Percentiles rank a stretch among this genome's conserved stretches.
Conservation (phyloP, 345 rosid genomes). For the Psidium guajava region DNA sequence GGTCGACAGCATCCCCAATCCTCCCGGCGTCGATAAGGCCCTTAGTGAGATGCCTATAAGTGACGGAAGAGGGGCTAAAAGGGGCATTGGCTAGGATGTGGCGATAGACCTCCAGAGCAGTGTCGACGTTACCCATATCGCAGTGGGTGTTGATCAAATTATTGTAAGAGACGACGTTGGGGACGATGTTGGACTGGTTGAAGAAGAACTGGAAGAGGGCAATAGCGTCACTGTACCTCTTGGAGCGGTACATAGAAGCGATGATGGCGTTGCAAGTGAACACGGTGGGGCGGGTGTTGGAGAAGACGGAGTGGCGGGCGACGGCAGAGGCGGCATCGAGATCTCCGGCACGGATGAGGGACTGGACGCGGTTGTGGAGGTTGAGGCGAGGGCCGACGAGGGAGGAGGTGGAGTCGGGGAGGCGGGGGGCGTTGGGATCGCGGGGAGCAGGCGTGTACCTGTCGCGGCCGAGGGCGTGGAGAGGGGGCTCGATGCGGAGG, state of each 20-base stretch:
- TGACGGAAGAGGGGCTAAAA: constrained; percentile 68
- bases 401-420: constrained; percentile 76
- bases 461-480: constrained; percentile 68
- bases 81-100: constrained; percentile 66
- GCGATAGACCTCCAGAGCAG: constrained; percentile 53
- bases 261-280: constrained; percentile 96
- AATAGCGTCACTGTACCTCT: constrained; percentile 68
- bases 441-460: constrained; percentile 44
- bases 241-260: constrained; percentile 87
- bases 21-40: constrained; percentile 76
- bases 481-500: constrained; percentile 87
- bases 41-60: constrained; percentile 88
- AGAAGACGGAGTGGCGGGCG: constrained; percentile 72
- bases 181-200: constrained; percentile 67
- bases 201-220: constrained; percentile 72
- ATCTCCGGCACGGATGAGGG: constrained; percentile 86
- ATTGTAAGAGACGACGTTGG: constrained; percentile 89
- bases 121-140: constrained; percentile 74
- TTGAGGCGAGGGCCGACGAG: constrained; percentile 81
- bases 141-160: constrained; percentile 83
- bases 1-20: constrained; percentile 65
- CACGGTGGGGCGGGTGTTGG: constrained; percentile 75
- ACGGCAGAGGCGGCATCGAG: constrained; percentile 80
- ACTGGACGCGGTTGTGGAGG: constrained; percentile 89
- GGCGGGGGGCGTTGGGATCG: constrained; percentile 92